Conservation (phyloP, 2,329 filamentous ascomycete genomes). For the Cladobotryum mycophilum region DNA sequence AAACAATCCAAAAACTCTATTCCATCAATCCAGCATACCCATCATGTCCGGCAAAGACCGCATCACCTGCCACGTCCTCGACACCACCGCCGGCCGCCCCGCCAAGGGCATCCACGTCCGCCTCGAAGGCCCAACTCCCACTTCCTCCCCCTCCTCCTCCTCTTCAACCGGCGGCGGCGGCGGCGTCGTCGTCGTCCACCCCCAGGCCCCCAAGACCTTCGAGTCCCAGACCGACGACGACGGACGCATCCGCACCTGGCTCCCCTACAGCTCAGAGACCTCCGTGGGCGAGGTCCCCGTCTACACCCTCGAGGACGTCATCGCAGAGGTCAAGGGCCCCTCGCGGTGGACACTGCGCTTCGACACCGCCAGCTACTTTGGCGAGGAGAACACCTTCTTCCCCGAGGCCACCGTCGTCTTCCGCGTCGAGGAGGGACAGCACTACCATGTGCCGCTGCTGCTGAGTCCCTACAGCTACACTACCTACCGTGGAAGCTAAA, state of each 20-base stretch:
- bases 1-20: too few species aligned
- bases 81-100: conserved; percentile 69
- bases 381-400: conserved; percentile 54
- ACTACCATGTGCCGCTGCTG: conserved; percentile 75
- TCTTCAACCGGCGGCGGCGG: neutral
- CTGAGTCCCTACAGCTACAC: conserved; percentile 75
- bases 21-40: too few species aligned
- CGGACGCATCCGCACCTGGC: conserved; percentile 67
- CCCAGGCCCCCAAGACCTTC: conserved; percentile 44
- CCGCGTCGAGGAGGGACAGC: conserved; percentile 50
- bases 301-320: conserved; percentile 52
- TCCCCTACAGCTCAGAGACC: conserved; percentile 46
- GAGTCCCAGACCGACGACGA: conserved; percentile 67
- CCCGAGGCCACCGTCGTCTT: conserved; percentile 53
- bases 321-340: conserved; percentile 36
- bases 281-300: conserved; percentile 51
- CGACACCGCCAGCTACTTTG: conserved; percentile 67
- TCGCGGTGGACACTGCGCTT: conserved; percentile 65
- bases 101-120: conserved; percentile 60
- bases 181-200: conserved; percentile 1
- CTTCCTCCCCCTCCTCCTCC: neutral
- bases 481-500: conserved; percentile 70
- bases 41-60: conserved; percentile 42
- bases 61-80: conserved; percentile 83
- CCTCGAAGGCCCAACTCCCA: conserved; percentile 42